Evolutionary conservation across 2,329 filamentous ascomycete genomes (phyloP).

Genomic region (Fusarium keratoplasticum): DNA sequence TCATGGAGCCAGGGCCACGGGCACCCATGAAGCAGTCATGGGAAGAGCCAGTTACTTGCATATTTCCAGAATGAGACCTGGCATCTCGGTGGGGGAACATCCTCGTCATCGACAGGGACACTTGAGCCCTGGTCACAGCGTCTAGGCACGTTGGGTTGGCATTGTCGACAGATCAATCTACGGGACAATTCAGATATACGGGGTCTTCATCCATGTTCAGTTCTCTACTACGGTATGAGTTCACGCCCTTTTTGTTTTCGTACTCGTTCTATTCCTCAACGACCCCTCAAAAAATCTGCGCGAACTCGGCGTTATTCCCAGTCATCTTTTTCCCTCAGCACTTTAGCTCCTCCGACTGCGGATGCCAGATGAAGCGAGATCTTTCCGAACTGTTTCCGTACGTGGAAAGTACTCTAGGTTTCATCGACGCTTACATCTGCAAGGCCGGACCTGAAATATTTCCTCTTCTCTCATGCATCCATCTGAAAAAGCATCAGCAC

Average conservation of each 20-base stretch:
- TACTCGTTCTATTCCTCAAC: background rate
- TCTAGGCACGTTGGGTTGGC: background rate
- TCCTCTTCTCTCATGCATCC: background rate
- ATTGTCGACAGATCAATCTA: conserved; percentile 6
- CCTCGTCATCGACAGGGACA: conserved; percentile 5
- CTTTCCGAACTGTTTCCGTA: conserved; percentile 13
- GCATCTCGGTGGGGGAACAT: conserved; percentile 10
- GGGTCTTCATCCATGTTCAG: background rate
- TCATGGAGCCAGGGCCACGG: conserved; percentile 22
- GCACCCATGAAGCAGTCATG: conserved; percentile 27
- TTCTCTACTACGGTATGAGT: background rate
- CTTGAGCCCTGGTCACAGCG: background rate
- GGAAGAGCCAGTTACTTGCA: conserved; percentile 23
- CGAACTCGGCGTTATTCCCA: conserved; percentile 30
- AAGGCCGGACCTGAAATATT: background rate
- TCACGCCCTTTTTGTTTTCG: background rate
- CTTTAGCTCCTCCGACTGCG: conserved; percentile 25
- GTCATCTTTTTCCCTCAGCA: conserved; percentile 25
- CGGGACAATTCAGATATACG: background rate
- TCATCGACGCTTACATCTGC: background rate
- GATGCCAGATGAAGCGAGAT: conserved; percentile 20
- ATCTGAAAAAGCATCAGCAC: background rate
- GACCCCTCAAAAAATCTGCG: conserved; percentile 7
- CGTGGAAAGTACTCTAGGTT: background rate
- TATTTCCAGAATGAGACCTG: conserved; percentile 5